These are phyloP conservation scores for Bauhinia variegata DNA, from an alignment of 306 rosid genomes.

Conservation along the genomic window DNA sequence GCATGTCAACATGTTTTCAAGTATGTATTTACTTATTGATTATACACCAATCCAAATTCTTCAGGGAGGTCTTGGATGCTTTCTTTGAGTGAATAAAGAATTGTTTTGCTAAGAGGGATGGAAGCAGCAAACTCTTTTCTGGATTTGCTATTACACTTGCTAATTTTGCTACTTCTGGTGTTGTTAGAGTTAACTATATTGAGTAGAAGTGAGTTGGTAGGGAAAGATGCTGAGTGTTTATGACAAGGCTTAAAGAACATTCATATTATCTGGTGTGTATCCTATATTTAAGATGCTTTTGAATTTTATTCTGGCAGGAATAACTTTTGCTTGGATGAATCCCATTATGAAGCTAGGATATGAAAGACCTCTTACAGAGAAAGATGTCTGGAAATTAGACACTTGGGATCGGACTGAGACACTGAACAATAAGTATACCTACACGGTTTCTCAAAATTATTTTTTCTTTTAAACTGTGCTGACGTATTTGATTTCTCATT, in stretches of 20 bases:
- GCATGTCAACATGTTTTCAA: slow-evolving; percentile 63
- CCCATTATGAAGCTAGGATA: slow-evolving; percentile 79
- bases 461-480: slow-evolving; percentile 14
- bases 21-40: slow-evolving; percentile 52
- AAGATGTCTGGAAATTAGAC: slow-evolving; percentile 92
- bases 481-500: slow-evolving; percentile 21
- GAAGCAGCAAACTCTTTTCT: slow-evolving; percentile 19
- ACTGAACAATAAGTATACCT: slow-evolving; percentile 57
- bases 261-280: slow-evolving; percentile 15
- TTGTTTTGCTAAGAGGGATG: not conserved
- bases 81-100: slow-evolving; percentile 9
- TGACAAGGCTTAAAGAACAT: not conserved
- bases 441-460: slow-evolving; percentile 19
- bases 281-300: slow-evolving; percentile 9
- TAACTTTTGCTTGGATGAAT: slow-evolving; percentile 79
- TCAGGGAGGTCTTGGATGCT: slow-evolving; percentile 11
- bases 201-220: slow-evolving; percentile 28
- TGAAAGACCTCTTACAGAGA: slow-evolving; percentile 82
- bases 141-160: slow-evolving; percentile 21
- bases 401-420: slow-evolving; percentile 88
- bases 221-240: not conserved
- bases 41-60: slow-evolving; percentile 19
- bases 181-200: slow-evolving; percentile 12
- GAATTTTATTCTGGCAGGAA: slow-evolving; percentile 51
- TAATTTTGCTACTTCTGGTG: not conserved